phyloP scores from a whole-genome alignment of 1,284 basidiomycete species.

The Singerocomus inundabilis region DNA sequence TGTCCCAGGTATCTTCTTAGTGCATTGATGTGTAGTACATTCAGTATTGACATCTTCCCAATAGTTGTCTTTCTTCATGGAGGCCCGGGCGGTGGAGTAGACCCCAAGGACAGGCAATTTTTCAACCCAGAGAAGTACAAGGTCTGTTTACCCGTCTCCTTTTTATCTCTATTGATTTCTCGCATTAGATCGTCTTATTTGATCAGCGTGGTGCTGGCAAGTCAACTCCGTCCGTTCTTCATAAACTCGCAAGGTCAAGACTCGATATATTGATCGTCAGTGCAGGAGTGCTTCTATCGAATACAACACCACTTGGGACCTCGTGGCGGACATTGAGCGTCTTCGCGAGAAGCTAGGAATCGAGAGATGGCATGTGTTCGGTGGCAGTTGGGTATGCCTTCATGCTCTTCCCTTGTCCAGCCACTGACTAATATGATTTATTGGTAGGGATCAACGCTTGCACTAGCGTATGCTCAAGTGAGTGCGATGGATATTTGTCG shows the following conservation, averaged over 20 bases:
- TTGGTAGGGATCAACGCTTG: slow-evolving; percentile 83
- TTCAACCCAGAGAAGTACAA: slow-evolving; percentile 87
- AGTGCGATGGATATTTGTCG: not conserved
- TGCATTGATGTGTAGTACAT: not conserved
- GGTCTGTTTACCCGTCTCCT: slow-evolving; percentile 37
- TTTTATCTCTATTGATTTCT: slow-evolving; percentile 6
- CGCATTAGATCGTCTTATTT: slow-evolving; percentile 65
- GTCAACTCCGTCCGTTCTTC: slow-evolving; percentile 65
- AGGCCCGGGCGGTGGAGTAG: slow-evolving; percentile 75
- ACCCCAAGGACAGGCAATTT: slow-evolving; percentile 67
- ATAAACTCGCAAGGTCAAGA: not conserved
- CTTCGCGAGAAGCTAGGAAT: slow-evolving; percentile 71
- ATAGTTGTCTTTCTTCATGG: slow-evolving; percentile 84
- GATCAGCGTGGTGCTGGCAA: slow-evolving; percentile 90
- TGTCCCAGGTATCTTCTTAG: slow-evolving; percentile 57
- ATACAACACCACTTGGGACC: slow-evolving; percentile 94
- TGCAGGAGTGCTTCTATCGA: slow-evolving; percentile 69
- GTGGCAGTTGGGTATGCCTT: slow-evolving; percentile 77
- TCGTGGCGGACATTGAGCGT: slow-evolving; percentile 87
- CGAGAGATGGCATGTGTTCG: slow-evolving; percentile 91
- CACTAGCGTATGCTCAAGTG: slow-evolving; percentile 85
- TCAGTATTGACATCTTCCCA: not conserved
- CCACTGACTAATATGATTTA: not conserved
- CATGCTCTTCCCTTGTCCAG: not conserved
- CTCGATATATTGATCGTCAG: slow-evolving; percentile 16